A percentile compares a stretch with the other conserved stretches of the same genome.
phyloP scores from a whole-genome alignment of 305 asterid genomes.

The Andrographis paniculata region DNA sequence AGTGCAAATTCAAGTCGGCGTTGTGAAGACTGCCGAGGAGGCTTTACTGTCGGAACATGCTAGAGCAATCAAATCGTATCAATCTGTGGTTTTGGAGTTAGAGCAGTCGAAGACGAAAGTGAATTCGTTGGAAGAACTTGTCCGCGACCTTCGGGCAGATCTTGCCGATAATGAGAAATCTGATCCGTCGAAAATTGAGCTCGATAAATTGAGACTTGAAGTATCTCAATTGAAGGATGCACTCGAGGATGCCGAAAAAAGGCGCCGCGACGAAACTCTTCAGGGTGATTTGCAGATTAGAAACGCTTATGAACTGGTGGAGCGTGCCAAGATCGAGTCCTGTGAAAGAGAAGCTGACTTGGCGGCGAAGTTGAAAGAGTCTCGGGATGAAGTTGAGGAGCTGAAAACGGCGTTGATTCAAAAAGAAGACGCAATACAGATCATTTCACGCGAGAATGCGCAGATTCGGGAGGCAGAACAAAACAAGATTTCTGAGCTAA shows the following conservation, averaged over 20 bases:
- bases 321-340: slow-evolving; percentile 43
- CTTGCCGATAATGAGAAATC: slow-evolving; percentile 21
- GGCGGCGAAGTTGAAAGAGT: slow-evolving; percentile 35
- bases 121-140: slow-evolving; percentile 49
- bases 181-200: slow-evolving; percentile 27
- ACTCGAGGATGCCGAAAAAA: slow-evolving; percentile 65
- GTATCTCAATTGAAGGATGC: slow-evolving; percentile 39
- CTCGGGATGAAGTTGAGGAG: slow-evolving; percentile 39
- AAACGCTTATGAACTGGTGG: slow-evolving; percentile 56
- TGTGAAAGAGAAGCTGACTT: slow-evolving; percentile 41
- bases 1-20: slow-evolving; percentile 53
- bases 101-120: slow-evolving; percentile 46
- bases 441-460: slow-evolving; percentile 18
- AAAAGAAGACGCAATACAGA: slow-evolving; percentile 29
- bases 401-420: slow-evolving; percentile 33
- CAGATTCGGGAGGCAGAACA: slow-evolving; percentile 22
- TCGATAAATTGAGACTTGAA: slow-evolving; percentile 35
- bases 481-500: slow-evolving; percentile 21
- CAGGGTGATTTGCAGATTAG: slow-evolving; percentile 56
- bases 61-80: slow-evolving; percentile 28
- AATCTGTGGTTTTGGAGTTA: slow-evolving; percentile 47
- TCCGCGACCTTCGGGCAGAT: slow-evolving; percentile 39
- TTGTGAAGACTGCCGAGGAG: slow-evolving; percentile 43
- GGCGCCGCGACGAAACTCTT: slow-evolving; percentile 53
- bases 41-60: slow-evolving; percentile 35